Evolutionary conservation across 371 early-diverging fungal genomes (phyloP).

Genomic region (Haplosporangium sp.): DNA sequence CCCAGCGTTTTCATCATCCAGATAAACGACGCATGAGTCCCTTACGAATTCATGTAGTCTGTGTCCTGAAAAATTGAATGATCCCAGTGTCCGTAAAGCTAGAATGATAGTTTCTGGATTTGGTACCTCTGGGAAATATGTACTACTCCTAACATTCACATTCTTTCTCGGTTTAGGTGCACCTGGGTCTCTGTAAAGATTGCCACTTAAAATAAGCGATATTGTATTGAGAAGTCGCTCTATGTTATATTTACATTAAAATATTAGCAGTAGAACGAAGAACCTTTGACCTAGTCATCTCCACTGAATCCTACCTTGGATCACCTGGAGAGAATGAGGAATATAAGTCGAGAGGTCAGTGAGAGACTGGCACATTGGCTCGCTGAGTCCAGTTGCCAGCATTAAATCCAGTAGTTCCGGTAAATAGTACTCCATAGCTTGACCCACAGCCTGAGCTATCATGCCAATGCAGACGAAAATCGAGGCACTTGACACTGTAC

Average conservation of each 20-base stretch:
- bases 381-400: constrained; percentile 88
- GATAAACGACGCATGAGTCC: constrained; percentile 85
- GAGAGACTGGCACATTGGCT: constrained; percentile 84
- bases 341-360: constrained; percentile 84
- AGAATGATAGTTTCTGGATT: constrained; percentile 86
- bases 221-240: constrained; percentile 90
- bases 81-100: constrained; percentile 88
- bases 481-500: constrained; percentile 71
- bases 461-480: constrained; percentile 89
- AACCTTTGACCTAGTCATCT: not conserved
- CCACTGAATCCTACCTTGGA: constrained; percentile 68
- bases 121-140: constrained; percentile 62
- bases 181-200: constrained; percentile 86
- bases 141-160: constrained; percentile 60
- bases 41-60: constrained; percentile 92
- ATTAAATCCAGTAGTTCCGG: constrained; percentile 91
- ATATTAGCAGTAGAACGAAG: too few relatives aligned
- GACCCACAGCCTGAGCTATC: constrained; percentile 92
- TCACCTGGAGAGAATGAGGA: constrained; percentile 79
- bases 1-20: constrained; percentile 85
- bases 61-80: constrained; percentile 89
- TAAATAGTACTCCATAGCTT: constrained; percentile 83
- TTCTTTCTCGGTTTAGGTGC: constrained; percentile 57
- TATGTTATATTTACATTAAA: not conserved
- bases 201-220: constrained; percentile 85